Conservation (phyloP, 1,139 yeast species). For the Magnusiomyces clavatus region DNA sequence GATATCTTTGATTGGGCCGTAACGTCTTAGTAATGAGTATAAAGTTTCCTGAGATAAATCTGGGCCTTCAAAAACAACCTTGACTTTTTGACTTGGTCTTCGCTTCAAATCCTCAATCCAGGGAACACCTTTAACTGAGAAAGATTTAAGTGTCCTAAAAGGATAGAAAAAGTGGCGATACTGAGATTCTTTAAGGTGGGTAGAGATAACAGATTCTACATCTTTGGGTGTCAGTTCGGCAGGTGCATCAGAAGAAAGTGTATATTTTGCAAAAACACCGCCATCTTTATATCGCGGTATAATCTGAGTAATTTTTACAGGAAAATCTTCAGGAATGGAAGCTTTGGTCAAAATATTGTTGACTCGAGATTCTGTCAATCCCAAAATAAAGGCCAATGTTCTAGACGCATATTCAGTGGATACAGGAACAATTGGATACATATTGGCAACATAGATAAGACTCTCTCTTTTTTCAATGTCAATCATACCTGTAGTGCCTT, state of each 20-base stretch:
- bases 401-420: conserved; percentile 33
- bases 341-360: conserved; percentile 31
- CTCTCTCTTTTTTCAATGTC: conserved; percentile 46
- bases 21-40: conserved; percentile 75
- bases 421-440: conserved; percentile 25
- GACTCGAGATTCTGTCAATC: conserved; percentile 26
- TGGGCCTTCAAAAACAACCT: conserved; percentile 77
- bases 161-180: conserved; percentile 22
- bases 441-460: conserved; percentile 33
- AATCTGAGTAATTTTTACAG: conserved; percentile 40
- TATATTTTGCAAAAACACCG: conserved; percentile 81
- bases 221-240: conserved; percentile 17
- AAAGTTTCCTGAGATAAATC: conserved; percentile 76
- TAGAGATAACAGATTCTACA: conserved; percentile 23
- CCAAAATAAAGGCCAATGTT: conserved; percentile 6
- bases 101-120: conserved; percentile 93
- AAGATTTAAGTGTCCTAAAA: conserved; percentile 40
- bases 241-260: conserved; percentile 18
- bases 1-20: conserved; percentile 77
- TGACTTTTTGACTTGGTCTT: conserved; percentile 55
- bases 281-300: conserved; percentile 80
- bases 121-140: conserved; percentile 84
- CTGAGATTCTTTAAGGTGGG: conserved; percentile 17
- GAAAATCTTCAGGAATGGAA: conserved; percentile 38
- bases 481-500: conserved; percentile 47